A percentile compares a stretch with the other conserved stretches of the same genome.
These are phyloP conservation scores for Paracamarosporium sp. DNA, from an alignment of 2,329 filamentous ascomycete species.

Conservation along the genomic window DNA sequence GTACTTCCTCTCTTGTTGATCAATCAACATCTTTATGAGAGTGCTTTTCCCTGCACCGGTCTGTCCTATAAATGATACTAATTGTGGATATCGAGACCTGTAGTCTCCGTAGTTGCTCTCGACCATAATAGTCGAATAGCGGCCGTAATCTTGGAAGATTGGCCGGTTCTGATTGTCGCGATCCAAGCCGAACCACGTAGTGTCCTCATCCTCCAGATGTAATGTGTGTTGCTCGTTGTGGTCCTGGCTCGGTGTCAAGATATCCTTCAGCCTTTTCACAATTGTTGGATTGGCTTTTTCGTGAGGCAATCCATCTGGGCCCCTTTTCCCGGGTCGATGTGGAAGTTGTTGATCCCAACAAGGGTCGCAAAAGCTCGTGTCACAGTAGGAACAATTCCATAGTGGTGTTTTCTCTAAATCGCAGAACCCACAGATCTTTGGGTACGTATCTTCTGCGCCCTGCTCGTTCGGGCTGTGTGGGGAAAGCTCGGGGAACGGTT, in stretches of 20 bases:
- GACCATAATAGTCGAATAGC: background rate
- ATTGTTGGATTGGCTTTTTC: conserved; percentile 19
- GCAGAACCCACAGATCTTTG: background rate
- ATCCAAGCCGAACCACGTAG: conserved; percentile 23
- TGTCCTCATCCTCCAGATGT: conserved; percentile 19
- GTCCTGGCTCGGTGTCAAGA: conserved; percentile 14
- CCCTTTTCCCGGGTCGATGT: conserved; percentile 6
- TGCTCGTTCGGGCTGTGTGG: background rate
- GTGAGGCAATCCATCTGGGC: conserved; percentile 19
- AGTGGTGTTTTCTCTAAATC: background rate
- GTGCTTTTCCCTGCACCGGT: conserved; percentile 60
- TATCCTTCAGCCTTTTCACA: conserved; percentile 13
- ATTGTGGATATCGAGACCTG: conserved; percentile 31
- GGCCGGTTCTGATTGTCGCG: conserved; percentile 7
- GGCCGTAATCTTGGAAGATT: background rate
- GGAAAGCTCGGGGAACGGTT: background rate
- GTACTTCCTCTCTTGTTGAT: conserved; percentile 22
- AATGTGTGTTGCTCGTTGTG: conserved; percentile 4
- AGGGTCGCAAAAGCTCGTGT: conserved; percentile 8
- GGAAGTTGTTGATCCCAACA: conserved; percentile 8
- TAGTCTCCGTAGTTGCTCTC: background rate
- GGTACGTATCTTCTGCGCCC: background rate
- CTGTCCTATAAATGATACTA: conserved; percentile 55
- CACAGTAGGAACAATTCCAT: conserved; percentile 3
- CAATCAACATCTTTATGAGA: conserved; percentile 57